A percentile compares a stretch with the other conserved stretches of the same genome.
Conservation (phyloP, 2,329 filamentous ascomycete genomes). For the Phialophora macrospora region DNA sequence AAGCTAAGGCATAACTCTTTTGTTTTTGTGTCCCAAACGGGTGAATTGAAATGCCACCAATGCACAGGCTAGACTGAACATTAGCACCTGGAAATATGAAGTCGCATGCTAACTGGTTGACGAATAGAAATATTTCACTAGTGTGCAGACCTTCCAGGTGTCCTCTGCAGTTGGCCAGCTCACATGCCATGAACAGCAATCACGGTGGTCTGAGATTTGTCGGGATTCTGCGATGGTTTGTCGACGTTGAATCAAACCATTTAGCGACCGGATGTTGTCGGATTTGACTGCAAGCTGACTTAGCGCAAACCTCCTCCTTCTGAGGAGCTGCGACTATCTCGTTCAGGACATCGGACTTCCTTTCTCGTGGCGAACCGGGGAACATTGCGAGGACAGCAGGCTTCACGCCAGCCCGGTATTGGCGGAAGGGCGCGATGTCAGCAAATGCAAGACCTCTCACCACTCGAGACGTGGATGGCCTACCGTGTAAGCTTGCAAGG, state of each 20-base stretch:
- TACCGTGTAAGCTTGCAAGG: constrained; percentile 10
- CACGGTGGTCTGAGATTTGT: constrained; percentile 30
- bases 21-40: constrained; percentile 18
- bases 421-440: constrained; percentile 13
- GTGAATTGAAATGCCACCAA: constrained; percentile 17
- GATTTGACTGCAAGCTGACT: constrained; percentile 16
- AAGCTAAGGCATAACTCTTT: not conserved
- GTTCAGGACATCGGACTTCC: constrained; percentile 13
- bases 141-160: not conserved
- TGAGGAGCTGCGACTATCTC: constrained; percentile 4
- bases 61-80: constrained; percentile 12
- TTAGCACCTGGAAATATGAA: constrained; percentile 16
- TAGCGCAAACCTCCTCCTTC: constrained; percentile 7
- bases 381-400: constrained; percentile 20
- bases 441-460: constrained; percentile 12
- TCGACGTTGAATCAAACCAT: constrained; percentile 7
- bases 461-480: constrained; percentile 9
- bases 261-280: constrained; percentile 19
- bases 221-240: not conserved
- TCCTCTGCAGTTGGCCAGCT: not conserved
- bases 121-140: not conserved
- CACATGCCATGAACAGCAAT: constrained; percentile 4
- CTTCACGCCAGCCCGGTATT: constrained; percentile 16
- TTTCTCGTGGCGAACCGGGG: constrained; percentile 12
- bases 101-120: constrained; percentile 3